Conservation (phyloP, 108 stramenopile species). For the Fragilaria radians region DNA sequence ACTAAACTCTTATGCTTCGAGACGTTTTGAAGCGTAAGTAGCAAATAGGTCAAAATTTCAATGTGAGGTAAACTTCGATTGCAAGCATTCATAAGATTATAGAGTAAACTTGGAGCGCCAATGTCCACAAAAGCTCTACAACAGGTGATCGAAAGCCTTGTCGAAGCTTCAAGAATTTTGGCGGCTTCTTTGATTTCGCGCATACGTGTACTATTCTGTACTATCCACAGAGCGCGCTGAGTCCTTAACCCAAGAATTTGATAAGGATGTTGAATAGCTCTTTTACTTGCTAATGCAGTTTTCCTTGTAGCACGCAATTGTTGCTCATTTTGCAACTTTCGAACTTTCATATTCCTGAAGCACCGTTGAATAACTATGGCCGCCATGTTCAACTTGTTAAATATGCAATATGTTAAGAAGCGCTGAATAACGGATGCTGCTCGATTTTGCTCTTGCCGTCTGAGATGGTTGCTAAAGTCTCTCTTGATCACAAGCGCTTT, state of each 20-base stretch:
- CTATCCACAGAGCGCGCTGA: slow-evolving; percentile 28
- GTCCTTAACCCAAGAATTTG: slow-evolving; percentile 26
- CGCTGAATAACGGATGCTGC: slow-evolving; percentile 15
- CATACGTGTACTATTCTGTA: slow-evolving; percentile 58
- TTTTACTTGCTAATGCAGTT: slow-evolving; percentile 23
- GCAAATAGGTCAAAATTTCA: slow-evolving; percentile 59
- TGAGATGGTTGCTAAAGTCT: slow-evolving; percentile 5
- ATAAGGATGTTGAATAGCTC: slow-evolving; percentile 27
- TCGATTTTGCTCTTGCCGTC: not conserved
- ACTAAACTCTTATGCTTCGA: slow-evolving; percentile 39
- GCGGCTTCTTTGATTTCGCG: slow-evolving; percentile 68
- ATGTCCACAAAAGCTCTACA: slow-evolving; percentile 61
- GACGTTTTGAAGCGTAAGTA: slow-evolving; percentile 73
- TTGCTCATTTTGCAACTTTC: slow-evolving; percentile 16
- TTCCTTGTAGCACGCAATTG: slow-evolving; percentile 5
- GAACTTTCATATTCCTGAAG: slow-evolving; percentile 13
- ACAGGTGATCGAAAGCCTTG: slow-evolving; percentile 51
- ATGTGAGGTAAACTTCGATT: slow-evolving; percentile 89
- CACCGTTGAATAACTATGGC: slow-evolving; percentile 20
- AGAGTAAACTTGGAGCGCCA: slow-evolving; percentile 57
- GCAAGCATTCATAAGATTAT: slow-evolving; percentile 64
- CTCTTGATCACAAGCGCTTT: slow-evolving; percentile 18
- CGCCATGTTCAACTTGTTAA: slow-evolving; percentile 5
- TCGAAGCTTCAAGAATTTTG: slow-evolving; percentile 56
- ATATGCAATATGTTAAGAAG: slow-evolving; percentile 3